Evolutionary conservation across 1,284 basidiomycete genomes (phyloP).

Genomic region (Pterulicium gracile): DNA sequence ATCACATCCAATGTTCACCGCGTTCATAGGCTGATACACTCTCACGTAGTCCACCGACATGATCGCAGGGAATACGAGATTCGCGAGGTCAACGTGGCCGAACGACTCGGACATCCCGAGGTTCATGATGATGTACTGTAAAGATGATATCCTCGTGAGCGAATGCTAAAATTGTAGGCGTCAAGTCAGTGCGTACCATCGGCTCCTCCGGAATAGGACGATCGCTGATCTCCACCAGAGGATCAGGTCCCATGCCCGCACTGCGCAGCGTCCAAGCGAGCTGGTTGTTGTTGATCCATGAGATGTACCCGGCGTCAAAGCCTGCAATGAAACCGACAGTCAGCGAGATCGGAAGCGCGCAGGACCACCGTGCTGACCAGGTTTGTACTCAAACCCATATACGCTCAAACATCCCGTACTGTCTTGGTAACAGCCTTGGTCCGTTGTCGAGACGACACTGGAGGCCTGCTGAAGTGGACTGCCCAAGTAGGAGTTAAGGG

Average conservation of each 20-base stretch:
- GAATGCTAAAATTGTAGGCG: too few relatives aligned
- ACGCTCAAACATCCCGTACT: constrained; percentile 18
- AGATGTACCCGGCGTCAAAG: constrained; percentile 32
- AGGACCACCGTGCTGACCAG: constrained; percentile 12
- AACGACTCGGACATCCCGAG: constrained; percentile 30
- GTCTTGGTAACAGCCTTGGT: constrained; percentile 21
- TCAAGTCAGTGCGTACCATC: constrained; percentile 21
- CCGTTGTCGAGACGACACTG: constrained; percentile 18
- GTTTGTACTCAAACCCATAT: constrained; percentile 23
- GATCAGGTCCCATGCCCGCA: constrained; percentile 27
- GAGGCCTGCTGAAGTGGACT: constrained; percentile 23
- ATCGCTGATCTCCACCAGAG: constrained; percentile 30
- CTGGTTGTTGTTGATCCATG: constrained; percentile 33
- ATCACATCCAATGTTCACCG: constrained; percentile 27
- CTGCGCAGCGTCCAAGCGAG: constrained; percentile 35
- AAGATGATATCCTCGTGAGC: too few relatives aligned
- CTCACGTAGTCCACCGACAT: constrained; percentile 34
- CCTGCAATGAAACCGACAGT: constrained; percentile 16
- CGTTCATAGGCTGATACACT: constrained; percentile 28
- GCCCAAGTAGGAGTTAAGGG: constrained; percentile 19
- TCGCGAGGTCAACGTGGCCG: constrained; percentile 23
- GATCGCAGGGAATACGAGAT: constrained; percentile 20
- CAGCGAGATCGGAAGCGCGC: neutral
- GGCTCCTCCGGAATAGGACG: constrained; percentile 43
- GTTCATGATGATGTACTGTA: constrained; percentile 31